Evolutionary conservation across 768 basidiomycete species (phyloP).

Genomic region (Suillus spraguei): DNA sequence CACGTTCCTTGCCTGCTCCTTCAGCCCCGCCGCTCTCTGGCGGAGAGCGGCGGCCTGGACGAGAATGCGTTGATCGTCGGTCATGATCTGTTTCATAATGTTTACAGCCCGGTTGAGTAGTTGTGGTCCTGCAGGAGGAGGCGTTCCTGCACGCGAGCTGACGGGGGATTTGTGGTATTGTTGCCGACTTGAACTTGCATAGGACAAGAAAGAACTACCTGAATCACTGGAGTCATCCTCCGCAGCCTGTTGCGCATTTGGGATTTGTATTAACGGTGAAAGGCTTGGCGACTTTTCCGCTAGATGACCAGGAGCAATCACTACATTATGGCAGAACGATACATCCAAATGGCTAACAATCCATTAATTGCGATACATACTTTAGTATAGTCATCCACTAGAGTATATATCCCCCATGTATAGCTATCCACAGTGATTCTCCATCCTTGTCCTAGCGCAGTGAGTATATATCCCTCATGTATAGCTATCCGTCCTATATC

Average conservation of each 20-base stretch:
- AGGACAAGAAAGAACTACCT: constrained; percentile 27
- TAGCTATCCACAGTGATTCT: no score
- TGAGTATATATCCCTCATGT: no score
- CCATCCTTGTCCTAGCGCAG: no score
- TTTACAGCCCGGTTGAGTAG: constrained; percentile 25
- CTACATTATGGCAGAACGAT: no score
- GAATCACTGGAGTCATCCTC: constrained; percentile 22
- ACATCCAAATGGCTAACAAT: no score
- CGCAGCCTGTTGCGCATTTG: background rate
- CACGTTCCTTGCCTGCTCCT: constrained; percentile 23
- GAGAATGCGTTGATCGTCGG: constrained; percentile 22
- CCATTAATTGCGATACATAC: no score
- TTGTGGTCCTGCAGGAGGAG: constrained; percentile 18
- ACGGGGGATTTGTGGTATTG: constrained; percentile 23
- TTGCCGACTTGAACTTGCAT: constrained; percentile 19
- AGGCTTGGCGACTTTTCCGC: background rate
- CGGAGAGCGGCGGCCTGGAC: constrained; percentile 14
- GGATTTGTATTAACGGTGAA: background rate
- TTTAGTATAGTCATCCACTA: no score
- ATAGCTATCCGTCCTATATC: no score
- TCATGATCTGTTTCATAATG: constrained; percentile 30
- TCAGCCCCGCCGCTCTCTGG: constrained; percentile 21
- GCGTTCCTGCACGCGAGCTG: constrained; percentile 28
- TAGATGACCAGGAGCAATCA: background rate
- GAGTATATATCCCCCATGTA: no score